phyloP scores from a whole-genome alignment of 306 rosid species.

The Prunus campanulata region DNA sequence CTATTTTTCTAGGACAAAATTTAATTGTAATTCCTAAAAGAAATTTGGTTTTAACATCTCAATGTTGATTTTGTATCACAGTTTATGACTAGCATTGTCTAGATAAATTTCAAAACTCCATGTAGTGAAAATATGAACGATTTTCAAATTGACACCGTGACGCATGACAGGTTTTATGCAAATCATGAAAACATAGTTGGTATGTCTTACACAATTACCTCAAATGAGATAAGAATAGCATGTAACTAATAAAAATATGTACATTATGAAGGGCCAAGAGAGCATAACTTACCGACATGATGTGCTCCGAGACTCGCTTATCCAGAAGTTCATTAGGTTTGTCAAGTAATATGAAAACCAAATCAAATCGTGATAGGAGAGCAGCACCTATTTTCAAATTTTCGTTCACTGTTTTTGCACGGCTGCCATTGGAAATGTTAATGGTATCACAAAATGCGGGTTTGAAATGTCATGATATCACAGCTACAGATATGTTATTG shows the following conservation, averaged over 20 bases:
- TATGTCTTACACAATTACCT: too few species aligned
- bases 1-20: too few species aligned
- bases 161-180: too few species aligned
- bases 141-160: too few species aligned
- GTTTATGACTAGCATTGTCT: too few species aligned
- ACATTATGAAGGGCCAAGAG: slow-evolving; percentile 18
- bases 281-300: slow-evolving; percentile 80
- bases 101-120: too few species aligned
- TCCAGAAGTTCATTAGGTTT: slow-evolving; percentile 92
- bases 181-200: too few species aligned
- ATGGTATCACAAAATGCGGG: slow-evolving; percentile 9
- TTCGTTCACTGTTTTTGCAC: slow-evolving; percentile 95
- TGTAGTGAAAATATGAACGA: too few species aligned
- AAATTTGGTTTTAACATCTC: too few species aligned
- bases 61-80: too few species aligned
- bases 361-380: slow-evolving; percentile 86
- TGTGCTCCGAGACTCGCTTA: slow-evolving; percentile 91
- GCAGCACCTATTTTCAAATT: slow-evolving; percentile 92
- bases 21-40: too few species aligned
- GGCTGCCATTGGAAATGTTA: slow-evolving; percentile 54
- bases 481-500: neutral
- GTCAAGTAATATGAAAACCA: slow-evolving; percentile 92
- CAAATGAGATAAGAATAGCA: neutral
- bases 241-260: slow-evolving; percentile 9
- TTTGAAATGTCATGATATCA: neutral